Evolutionary conservation across 257 asterid species (phyloP).

Genomic region (Fraxinus cuspidata): DNA sequence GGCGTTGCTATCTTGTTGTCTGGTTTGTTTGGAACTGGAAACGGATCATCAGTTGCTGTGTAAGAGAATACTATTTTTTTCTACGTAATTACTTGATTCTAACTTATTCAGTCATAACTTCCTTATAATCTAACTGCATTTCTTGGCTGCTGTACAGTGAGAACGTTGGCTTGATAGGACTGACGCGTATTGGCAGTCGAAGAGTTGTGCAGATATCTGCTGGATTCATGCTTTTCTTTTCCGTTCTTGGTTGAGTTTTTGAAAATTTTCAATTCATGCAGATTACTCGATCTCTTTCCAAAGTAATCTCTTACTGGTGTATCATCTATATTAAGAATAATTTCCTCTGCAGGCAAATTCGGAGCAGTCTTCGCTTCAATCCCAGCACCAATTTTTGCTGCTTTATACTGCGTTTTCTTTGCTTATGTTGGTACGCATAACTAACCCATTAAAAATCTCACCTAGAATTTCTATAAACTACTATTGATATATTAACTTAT

Average conservation of each 20-base stretch:
- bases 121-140: not conserved
- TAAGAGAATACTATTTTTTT: slow-evolving; percentile 26
- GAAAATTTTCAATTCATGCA: not conserved
- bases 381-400: slow-evolving; percentile 53
- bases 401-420: slow-evolving; percentile 50
- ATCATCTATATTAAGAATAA: not conserved
- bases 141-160: slow-evolving; percentile 39
- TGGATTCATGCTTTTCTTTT: slow-evolving; percentile 62
- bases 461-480: not conserved
- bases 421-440: slow-evolving; percentile 48
- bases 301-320: not conserved
- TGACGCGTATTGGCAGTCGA: slow-evolving; percentile 62
- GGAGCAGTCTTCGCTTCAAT: slow-evolving; percentile 63
- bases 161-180: slow-evolving; percentile 54
- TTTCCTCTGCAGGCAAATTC: slow-evolving; percentile 57
- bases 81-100: not conserved
- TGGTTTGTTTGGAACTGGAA: slow-evolving; percentile 57
- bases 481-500: not conserved
- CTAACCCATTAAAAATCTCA: not conserved
- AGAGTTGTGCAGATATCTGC: slow-evolving; percentile 68
- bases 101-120: not conserved
- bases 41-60: slow-evolving; percentile 55
- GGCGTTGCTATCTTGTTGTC: slow-evolving; percentile 57
- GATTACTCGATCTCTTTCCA: not conserved
- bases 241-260: slow-evolving; percentile 43